Conservation (phyloP, 768 basidiomycete species). For the Agrocybe praecox region DNA sequence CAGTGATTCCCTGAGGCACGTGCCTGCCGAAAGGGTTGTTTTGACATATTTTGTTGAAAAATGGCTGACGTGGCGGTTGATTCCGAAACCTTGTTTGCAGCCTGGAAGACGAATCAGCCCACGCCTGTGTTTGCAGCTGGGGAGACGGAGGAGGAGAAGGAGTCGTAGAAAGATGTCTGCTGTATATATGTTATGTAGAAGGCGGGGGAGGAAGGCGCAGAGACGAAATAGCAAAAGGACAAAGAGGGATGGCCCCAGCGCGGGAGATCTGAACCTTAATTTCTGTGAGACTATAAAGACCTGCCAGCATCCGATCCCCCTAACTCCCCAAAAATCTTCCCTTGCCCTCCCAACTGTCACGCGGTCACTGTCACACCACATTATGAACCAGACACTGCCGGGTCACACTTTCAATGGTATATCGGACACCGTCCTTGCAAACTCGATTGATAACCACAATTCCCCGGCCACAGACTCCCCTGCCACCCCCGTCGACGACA, state of each 20-base stretch:
- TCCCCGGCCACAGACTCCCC: slow-evolving; percentile 55
- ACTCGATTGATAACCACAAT: slow-evolving; percentile 31
- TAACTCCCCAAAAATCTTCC: slow-evolving; percentile 78
- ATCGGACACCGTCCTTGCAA: slow-evolving; percentile 31
- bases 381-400: slow-evolving; percentile 58
- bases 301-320: slow-evolving; percentile 67
- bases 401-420: slow-evolving; percentile 43
- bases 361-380: slow-evolving; percentile 76
- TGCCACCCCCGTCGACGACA: slow-evolving; percentile 59
- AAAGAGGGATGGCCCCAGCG: slow-evolving; percentile 64
- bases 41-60: slow-evolving; percentile 48
- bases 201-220: slow-evolving; percentile 20
- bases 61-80: slow-evolving; percentile 67
- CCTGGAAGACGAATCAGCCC: slow-evolving; percentile 87
- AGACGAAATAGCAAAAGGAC: slow-evolving; percentile 20
- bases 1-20: slow-evolving; percentile 26
- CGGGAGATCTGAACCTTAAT: slow-evolving; percentile 86
- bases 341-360: slow-evolving; percentile 55
- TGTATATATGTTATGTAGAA: slow-evolving; percentile 3
- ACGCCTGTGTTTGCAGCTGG: slow-evolving; percentile 80
- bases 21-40: slow-evolving; percentile 35
- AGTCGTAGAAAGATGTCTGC: slow-evolving; percentile 11
- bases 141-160: slow-evolving; percentile 55
- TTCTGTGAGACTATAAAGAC: slow-evolving; percentile 80
- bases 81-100: slow-evolving; percentile 60